Evolutionary conservation across 495 filamentous ascomycete species (phyloP), one percentile per base, ranked within the genome.

Genomic region (Hyaloscypha variabilis): DNA sequence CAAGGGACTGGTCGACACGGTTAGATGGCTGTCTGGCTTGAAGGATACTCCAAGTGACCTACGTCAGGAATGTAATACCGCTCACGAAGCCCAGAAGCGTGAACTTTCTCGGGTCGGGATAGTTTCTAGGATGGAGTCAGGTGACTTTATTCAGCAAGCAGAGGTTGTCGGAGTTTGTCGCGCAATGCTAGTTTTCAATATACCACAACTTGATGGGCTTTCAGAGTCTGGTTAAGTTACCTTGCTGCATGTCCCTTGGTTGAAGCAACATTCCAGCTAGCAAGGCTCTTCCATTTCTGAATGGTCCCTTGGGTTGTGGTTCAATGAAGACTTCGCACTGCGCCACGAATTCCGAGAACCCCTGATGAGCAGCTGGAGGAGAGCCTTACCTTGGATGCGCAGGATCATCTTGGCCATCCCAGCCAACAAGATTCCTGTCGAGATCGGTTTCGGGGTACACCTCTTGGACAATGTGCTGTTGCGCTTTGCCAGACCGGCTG

Each of bases 381-480:
- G 83, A 69, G 67, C 87, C 91, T 73, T 93, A 92, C 71, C 85
- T 79, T 8, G 90, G 90, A 74, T 91, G 89, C 46, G 83, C 76
- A 0, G 88, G 88, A 67, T 93, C 90, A 57, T 90, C 82, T 61
- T 82, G 80, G 17, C 79, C 78, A 49, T 87, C 82, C 85, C 85
- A 88, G 0, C 81, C 83, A 31, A 87, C 69, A 73, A 84, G 49
- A 77, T 77, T 6, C 71, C 13, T 69, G 29, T 73, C 72, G 11
- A 85, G 76, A 59, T 84, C 73, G 5, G 76, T 73, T 23, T 75
- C 60, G 2, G 82, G 81, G 58, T 80, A 65, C 1, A 60, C 30
- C 24, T 46, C 68, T 17, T 65, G 55, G 13, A 21, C n/a, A n/a
- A 73, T 51, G 21, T 58, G 58, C n/a, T 69, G 68, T 26, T 61